phyloP scores from a whole-genome alignment of 2,329 filamentous ascomycete species.

The Penicillium vulpinum region DNA sequence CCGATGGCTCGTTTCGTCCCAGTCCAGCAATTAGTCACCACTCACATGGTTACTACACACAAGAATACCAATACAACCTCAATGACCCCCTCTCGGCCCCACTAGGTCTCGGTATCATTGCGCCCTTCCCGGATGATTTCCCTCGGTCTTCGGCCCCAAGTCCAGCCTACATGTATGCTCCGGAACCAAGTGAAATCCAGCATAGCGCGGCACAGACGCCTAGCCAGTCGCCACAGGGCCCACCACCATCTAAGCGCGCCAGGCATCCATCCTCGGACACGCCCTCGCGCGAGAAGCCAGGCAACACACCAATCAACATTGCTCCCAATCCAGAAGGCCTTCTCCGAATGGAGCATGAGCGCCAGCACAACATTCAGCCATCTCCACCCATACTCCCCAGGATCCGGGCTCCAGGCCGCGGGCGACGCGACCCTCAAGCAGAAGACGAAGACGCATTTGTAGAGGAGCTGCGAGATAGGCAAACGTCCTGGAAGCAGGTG shows the following conservation, averaged over 20 bases:
- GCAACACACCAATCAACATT: constrained; percentile 37
- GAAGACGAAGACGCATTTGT: constrained; percentile 44
- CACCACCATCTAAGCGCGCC: constrained; percentile 25
- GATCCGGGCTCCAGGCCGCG: constrained; percentile 34
- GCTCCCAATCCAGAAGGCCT: constrained; percentile 43
- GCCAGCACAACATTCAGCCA: constrained; percentile 28
- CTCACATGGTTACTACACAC: constrained; percentile 25
- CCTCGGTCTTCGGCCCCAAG: constrained; percentile 27
- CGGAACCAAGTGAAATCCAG: constrained; percentile 19
- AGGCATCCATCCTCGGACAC: constrained; percentile 24
- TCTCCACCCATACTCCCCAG: constrained; percentile 28
- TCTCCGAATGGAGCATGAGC: constrained; percentile 41
- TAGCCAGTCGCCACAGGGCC: constrained; percentile 25
- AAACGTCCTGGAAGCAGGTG: constrained; percentile 41
- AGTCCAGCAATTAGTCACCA: constrained; percentile 41
- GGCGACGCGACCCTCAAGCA: constrained; percentile 38
- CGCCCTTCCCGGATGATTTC: constrained; percentile 33
- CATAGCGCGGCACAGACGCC: constrained; percentile 25
- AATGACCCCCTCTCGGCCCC: constrained; percentile 27
- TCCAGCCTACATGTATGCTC: constrained; percentile 28
- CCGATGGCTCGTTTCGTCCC: constrained; percentile 37
- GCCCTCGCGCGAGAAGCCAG: constrained; percentile 6
- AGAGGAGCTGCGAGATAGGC: constrained; percentile 38
- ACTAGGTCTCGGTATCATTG: constrained; percentile 42
- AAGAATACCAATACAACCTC: constrained; percentile 39